phyloP scores from a whole-genome alignment of 306 rosid genomes.

The Chamaecrista fasciculata region DNA sequence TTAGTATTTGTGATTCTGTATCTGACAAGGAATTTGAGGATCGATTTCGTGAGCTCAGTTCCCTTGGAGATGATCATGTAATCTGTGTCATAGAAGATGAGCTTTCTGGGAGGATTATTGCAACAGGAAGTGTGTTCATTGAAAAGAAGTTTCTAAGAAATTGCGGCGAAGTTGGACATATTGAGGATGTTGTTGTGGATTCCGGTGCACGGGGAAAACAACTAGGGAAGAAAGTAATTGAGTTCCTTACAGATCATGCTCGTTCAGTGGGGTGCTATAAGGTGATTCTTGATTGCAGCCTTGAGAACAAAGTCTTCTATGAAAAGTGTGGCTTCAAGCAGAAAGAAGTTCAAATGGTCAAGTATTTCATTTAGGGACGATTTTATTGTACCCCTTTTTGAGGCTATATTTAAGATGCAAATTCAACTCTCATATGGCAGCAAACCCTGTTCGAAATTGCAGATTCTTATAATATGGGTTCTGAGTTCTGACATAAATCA shows the following conservation, averaged over 20 bases:
- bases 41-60: conserved; percentile 53
- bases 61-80: conserved; percentile 63
- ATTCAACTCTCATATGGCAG: background rate
- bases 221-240: conserved; percentile 52
- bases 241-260: conserved; percentile 64
- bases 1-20: conserved; percentile 68
- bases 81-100: conserved; percentile 66
- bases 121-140: conserved; percentile 55
- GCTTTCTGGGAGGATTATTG: conserved; percentile 42
- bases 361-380: conserved; percentile 43
- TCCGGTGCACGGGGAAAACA: conserved; percentile 54
- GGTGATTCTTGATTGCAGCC: conserved; percentile 78
- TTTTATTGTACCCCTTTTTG: background rate
- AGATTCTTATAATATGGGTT: background rate
- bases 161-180: conserved; percentile 73
- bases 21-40: conserved; percentile 64
- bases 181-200: conserved; percentile 84
- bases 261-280: conserved; percentile 64
- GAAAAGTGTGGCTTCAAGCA: conserved; percentile 62
- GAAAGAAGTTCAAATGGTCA: conserved; percentile 56
- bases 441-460: background rate
- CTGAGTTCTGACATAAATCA: background rate
- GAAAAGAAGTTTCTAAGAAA: conserved; percentile 68
- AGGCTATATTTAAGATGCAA: background rate
- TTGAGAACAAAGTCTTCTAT: conserved; percentile 40